Conservation (phyloP, 805 yeast genomes). For the Brettanomyces anomalus region DNA sequence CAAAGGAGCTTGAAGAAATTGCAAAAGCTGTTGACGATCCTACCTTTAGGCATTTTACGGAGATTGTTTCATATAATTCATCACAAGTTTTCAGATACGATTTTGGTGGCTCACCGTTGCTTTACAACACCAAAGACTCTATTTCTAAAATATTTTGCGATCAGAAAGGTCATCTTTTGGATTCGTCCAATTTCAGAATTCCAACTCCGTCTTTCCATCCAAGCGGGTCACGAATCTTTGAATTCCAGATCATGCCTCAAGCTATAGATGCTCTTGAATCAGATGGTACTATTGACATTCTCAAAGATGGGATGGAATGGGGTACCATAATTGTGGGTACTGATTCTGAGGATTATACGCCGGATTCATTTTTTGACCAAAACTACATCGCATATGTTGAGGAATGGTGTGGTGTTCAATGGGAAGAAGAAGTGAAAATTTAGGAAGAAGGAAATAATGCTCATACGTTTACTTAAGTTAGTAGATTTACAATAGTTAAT, state of each 20-base stretch:
- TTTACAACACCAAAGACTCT: constrained; percentile 58
- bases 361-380: constrained; percentile 9
- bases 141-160: constrained; percentile 35
- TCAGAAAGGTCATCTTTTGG: constrained; percentile 15
- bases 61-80: constrained; percentile 71
- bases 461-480: too few relatives aligned
- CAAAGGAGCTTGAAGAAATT: constrained; percentile 34
- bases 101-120: constrained; percentile 65
- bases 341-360: constrained; percentile 12
- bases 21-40: constrained; percentile 60
- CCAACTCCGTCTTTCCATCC: constrained; percentile 60
- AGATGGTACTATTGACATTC: constrained; percentile 30
- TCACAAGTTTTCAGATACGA: constrained; percentile 82
- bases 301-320: constrained; percentile 88
- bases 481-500: not conserved
- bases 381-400: constrained; percentile 16
- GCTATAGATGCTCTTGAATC: constrained; percentile 76
- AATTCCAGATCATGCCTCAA: constrained; percentile 91
- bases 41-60: constrained; percentile 71
- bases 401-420: constrained; percentile 22
- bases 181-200: constrained; percentile 22
- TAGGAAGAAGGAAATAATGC: not conserved
- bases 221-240: constrained; percentile 54
- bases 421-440: constrained; percentile 14
- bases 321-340: constrained; percentile 86